Evolutionary conservation across 169 alveolate genomes (phyloP).

Genomic region (Plasmodium yoelii): DNA sequence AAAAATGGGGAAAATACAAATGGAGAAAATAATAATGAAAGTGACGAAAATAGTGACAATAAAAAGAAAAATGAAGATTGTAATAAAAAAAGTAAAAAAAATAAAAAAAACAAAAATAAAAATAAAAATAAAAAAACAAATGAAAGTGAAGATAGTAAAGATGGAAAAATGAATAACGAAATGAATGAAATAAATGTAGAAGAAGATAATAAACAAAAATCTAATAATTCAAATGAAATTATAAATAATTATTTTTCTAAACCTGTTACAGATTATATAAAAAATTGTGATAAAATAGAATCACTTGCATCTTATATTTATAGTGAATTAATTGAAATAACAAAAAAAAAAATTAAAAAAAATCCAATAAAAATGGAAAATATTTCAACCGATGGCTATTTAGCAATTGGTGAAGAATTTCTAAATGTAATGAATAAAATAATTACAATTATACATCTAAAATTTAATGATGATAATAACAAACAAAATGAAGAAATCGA

Average conservation of each 20-base stretch:
- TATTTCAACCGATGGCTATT: conserved; percentile 8
- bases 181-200: not conserved
- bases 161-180: not conserved
- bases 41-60: not conserved
- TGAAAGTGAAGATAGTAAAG: not conserved
- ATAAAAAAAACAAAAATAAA: not conserved
- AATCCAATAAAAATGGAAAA: conserved; percentile 38
- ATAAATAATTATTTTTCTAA: conserved; percentile 50
- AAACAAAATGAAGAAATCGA: not conserved
- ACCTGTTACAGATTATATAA: conserved; percentile 39
- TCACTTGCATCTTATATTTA: conserved; percentile 24
- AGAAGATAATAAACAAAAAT: not conserved
- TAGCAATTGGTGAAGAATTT: conserved; percentile 60
- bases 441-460: conserved; percentile 7
- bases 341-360: conserved; percentile 60
- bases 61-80: not conserved
- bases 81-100: not conserved
- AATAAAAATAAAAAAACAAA: not conserved
- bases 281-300: conserved; percentile 41
- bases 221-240: conserved; percentile 8
- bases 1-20: not conserved
- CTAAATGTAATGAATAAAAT: conserved; percentile 41
- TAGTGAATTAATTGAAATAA: conserved; percentile 58
- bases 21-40: not conserved
- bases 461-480: not conserved